These are phyloP conservation scores for Rhodomyrtus psidioides DNA, from an alignment of 441 rosid species.

Conservation along the genomic window DNA sequence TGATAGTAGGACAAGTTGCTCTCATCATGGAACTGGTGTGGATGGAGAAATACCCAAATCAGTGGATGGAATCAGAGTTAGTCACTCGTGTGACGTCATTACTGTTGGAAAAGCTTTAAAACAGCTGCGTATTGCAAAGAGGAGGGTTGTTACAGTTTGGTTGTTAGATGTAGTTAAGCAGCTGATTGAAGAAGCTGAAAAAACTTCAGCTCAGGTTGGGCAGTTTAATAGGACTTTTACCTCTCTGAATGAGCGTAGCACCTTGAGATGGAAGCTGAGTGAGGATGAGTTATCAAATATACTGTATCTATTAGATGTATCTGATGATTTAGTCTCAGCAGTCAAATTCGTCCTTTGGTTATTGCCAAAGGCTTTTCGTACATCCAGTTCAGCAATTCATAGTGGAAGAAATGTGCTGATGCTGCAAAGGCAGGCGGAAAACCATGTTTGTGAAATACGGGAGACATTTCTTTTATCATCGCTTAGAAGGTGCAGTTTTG, in stretches of 20 bases:
- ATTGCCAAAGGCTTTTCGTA: conserved; percentile 68
- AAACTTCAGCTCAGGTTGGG: conserved; percentile 46
- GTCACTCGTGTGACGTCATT: conserved; percentile 48
- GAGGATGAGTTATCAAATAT: conserved; percentile 84
- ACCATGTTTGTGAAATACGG: conserved; percentile 68
- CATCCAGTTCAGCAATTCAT: conserved; percentile 52
- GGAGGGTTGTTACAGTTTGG: conserved; percentile 78
- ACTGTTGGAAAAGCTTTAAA: conserved; percentile 75
- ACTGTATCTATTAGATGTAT: conserved; percentile 74
- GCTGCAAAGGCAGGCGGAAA: conserved; percentile 61
- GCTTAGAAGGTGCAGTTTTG: conserved; percentile 61
- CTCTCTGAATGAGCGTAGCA: conserved; percentile 58
- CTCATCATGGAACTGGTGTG: conserved; percentile 46
- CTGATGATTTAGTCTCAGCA: conserved; percentile 70
- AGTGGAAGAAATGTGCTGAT: conserved; percentile 61
- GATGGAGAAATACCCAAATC: conserved; percentile 54
- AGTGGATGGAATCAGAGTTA: conserved; percentile 44
- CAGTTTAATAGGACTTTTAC: conserved; percentile 48
- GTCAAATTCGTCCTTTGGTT: conserved; percentile 86
- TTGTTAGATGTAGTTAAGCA: conserved; percentile 60
- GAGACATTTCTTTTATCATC: conserved; percentile 82
- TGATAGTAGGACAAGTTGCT: conserved; percentile 68
- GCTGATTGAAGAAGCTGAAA: conserved; percentile 83
- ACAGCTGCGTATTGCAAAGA: conserved; percentile 71
- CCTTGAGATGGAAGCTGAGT: conserved; percentile 80